These are phyloP conservation scores for Plasmodium relictum DNA, from an alignment of 169 alveolate genomes.

Conservation along the genomic window DNA sequence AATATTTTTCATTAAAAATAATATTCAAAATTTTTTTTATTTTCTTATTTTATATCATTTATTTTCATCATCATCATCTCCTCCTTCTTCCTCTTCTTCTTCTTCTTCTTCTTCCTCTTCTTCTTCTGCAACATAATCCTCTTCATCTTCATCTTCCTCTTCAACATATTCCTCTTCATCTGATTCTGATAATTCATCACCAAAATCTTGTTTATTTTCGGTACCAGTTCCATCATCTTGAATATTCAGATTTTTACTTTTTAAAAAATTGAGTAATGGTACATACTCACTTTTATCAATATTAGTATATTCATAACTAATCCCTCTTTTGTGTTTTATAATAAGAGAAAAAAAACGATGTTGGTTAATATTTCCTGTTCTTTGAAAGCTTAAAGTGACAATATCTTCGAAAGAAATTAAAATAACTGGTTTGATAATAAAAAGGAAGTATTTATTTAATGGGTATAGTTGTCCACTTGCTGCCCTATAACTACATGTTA, in stretches of 20 bases:
- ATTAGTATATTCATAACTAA: slow-evolving; percentile 94
- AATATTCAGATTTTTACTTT: slow-evolving; percentile 87
- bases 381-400: slow-evolving; percentile 93
- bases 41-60: neutral
- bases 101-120: slow-evolving; percentile 91
- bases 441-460: slow-evolving; percentile 94
- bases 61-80: slow-evolving; percentile 82
- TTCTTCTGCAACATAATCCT: slow-evolving; percentile 82
- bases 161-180: slow-evolving; percentile 81
- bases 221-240: slow-evolving; percentile 81
- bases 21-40: no score
- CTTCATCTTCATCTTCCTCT: slow-evolving; percentile 88
- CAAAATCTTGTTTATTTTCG: slow-evolving; percentile 77
- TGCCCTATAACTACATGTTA: slow-evolving; percentile 97
- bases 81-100: slow-evolving; percentile 89
- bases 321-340: slow-evolving; percentile 91
- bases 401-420: slow-evolving; percentile 95
- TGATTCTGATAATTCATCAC: slow-evolving; percentile 84
- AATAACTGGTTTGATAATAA: slow-evolving; percentile 97
- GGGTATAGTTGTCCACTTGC: slow-evolving; percentile 97
- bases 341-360: slow-evolving; percentile 95
- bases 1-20: no score
- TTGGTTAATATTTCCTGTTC: slow-evolving; percentile 94
- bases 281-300: slow-evolving; percentile 94
- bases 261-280: slow-evolving; percentile 83